These are phyloP conservation scores for Linum tenue DNA, from an alignment of 345 rosid genomes.

Conservation along the genomic window DNA sequence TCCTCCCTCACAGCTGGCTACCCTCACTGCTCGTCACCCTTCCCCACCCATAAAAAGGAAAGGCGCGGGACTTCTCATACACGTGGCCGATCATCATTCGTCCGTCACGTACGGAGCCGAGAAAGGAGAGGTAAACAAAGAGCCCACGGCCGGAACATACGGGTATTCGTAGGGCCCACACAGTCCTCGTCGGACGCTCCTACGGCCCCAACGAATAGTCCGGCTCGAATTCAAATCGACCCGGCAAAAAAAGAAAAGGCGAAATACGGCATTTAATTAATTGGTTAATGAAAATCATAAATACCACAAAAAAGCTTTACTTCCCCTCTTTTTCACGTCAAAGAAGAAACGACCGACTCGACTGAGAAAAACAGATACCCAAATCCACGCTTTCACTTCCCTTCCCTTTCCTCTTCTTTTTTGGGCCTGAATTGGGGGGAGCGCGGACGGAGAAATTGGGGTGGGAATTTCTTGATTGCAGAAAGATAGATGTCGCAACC, in stretches of 20 bases:
- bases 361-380: too few relatives aligned
- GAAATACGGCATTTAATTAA: too few relatives aligned
- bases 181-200: not conserved
- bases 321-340: not conserved
- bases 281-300: not conserved
- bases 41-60: not conserved
- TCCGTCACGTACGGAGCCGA: not conserved
- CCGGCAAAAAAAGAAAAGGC: not conserved
- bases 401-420: conserved; percentile 3
- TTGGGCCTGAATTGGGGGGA: not conserved
- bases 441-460: not conserved
- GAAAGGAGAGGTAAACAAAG: not conserved
- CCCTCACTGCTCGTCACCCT: not conserved
- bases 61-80: too few relatives aligned
- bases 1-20: not conserved
- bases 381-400: not conserved
- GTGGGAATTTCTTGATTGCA: not conserved
- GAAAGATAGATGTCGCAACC: conserved; percentile 18
- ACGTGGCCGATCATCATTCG: not conserved
- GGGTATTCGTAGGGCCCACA: not conserved
- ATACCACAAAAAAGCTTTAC: not conserved
- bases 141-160: not conserved
- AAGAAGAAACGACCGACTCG: too few relatives aligned
- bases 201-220: not conserved
- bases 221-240: not conserved